Percentiles rank a stretch among this genome's conserved stretches.
These are phyloP conservation scores for Byssochlamys sp. DNA, from an alignment of 2,329 filamentous ascomycete genomes.

Conservation along the genomic window DNA sequence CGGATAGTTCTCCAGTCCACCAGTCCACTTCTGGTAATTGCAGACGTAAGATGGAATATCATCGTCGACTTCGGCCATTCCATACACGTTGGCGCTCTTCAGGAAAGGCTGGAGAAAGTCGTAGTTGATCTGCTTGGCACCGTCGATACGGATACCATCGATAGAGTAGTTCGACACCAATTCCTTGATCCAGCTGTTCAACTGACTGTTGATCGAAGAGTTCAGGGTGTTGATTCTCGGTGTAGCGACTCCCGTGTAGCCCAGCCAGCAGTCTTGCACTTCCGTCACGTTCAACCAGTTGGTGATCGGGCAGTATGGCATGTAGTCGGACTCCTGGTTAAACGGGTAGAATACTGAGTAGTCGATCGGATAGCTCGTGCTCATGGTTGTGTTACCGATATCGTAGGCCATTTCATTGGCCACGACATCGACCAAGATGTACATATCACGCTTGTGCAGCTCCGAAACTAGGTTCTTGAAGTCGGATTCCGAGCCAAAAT, in stretches of 20 bases:
- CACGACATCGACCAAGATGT: slow-evolving; percentile 41
- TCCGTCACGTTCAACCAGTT: slow-evolving; percentile 18
- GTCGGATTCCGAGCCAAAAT: slow-evolving; percentile 37
- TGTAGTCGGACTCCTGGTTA: slow-evolving; percentile 18
- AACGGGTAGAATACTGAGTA: slow-evolving; percentile 12
- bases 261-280: slow-evolving; percentile 40
- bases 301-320: slow-evolving; percentile 19
- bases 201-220: slow-evolving; percentile 21
- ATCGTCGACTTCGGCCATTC: slow-evolving; percentile 36
- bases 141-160: slow-evolving; percentile 41
- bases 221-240: slow-evolving; percentile 35
- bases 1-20: slow-evolving; percentile 37
- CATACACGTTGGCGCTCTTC: slow-evolving; percentile 27
- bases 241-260: slow-evolving; percentile 34
- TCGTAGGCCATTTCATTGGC: slow-evolving; percentile 32
- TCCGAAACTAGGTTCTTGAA: slow-evolving; percentile 33
- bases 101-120: slow-evolving; percentile 29
- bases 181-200: slow-evolving; percentile 27
- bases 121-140: slow-evolving; percentile 34
- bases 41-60: slow-evolving; percentile 24
- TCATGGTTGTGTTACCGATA: slow-evolving; percentile 6
- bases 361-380: slow-evolving; percentile 3
- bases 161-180: slow-evolving; percentile 30
- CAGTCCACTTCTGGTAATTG: slow-evolving; percentile 26
- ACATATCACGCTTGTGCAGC: slow-evolving; percentile 36